Evolutionary conservation across 371 early-diverging fungal genomes (phyloP), one percentile per base, ranked within the genome.

Genomic region (Zancudomyces culisetae): DNA sequence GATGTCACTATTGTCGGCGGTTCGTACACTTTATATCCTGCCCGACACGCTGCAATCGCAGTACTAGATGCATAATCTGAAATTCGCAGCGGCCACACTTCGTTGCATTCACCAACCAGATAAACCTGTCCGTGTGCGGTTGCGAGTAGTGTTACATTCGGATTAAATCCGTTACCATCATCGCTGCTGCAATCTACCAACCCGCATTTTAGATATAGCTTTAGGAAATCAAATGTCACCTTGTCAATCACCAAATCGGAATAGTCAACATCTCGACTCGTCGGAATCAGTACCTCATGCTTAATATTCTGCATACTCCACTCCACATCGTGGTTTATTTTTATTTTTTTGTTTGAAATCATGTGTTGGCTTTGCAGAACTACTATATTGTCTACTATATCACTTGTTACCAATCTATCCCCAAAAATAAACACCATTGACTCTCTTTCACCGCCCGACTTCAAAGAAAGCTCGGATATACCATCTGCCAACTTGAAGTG

Each of bases 201-300:
- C 35, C 35, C 10, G 70, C 23, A 73, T 69, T 22, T 60, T 8
- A 68, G 59, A 49, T 73, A 73, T 20, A 76, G 61, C 54, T 71
- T 66, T 12, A 74, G 55, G 48, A 76, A 76, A 56, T 76, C 75
- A 58, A 67, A 74, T 2, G 73, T 72, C 29, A 72, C 72, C 51
- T 72, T 68, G 53, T 73, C 72, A 13, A 75, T 57, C 18, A 71
- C 61, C n/a, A 69, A 61, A n/a, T 50, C 45, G 19, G 26, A 30
- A 29, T 52, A 54, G 3, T 52, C 39, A 3, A 52, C 58, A 22
- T 43, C 53, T 2, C 56, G 42, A 0, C 60, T 62, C 2, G 61
- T 57, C 3, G 62, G 59, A 26, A 74, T 45, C 24, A 76, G 61
- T 40, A 76, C 70, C 29, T 62, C 64, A 26, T 64, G 67, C 39